Evolutionary conservation across 2,329 filamentous ascomycete species (phyloP).

Genomic region (Paecilomyces sp.): DNA sequence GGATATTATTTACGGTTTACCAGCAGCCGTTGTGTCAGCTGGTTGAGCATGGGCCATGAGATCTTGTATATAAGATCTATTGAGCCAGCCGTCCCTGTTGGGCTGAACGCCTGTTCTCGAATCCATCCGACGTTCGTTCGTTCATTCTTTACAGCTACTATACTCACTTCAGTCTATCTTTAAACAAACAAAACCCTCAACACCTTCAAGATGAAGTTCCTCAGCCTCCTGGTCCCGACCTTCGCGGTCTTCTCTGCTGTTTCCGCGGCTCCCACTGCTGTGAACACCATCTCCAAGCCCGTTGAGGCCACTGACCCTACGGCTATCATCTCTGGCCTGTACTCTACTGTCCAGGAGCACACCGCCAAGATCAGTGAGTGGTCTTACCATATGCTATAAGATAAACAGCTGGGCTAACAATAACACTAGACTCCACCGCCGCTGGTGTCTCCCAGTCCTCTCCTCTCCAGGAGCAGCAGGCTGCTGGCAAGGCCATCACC

Average conservation of each 20-base stretch:
- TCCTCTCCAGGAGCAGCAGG: background rate
- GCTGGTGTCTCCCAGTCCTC: background rate
- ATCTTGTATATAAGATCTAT: background rate
- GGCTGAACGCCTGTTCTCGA: background rate
- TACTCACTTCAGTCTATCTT: background rate
- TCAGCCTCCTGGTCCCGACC: background rate
- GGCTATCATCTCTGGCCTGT: background rate
- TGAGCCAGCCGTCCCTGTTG: background rate
- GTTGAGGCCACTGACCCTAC: background rate
- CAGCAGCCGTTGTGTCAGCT: background rate
- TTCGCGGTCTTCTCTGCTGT: background rate
- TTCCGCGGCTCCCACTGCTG: background rate
- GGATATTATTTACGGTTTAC: background rate
- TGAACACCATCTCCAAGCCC: background rate
- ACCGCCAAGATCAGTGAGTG: background rate
- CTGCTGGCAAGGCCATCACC: slow-evolving; percentile 1
- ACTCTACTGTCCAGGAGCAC: background rate
- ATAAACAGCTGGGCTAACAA: background rate
- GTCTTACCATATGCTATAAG: background rate
- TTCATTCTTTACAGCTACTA: background rate
- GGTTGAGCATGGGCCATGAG: background rate
- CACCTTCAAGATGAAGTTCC: background rate
- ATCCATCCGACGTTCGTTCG: background rate
- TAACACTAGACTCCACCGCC: background rate
- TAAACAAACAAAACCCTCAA: background rate